Conservation (phyloP, 805 yeast species). For the Saccharomycopsis sp. region DNA sequence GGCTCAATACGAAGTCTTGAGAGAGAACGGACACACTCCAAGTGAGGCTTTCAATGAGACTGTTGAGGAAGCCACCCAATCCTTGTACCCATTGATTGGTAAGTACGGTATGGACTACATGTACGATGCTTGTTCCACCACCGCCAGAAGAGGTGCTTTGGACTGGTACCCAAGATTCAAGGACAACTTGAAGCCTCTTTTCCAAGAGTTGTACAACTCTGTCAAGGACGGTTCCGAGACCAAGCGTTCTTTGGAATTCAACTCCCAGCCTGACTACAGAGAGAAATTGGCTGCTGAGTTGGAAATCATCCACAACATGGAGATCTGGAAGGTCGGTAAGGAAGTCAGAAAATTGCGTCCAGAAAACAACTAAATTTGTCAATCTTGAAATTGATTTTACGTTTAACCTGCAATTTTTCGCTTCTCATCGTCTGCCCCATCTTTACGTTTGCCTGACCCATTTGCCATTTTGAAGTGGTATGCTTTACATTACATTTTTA, state of each 20-base stretch:
- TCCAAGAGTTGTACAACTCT: conserved; percentile 90
- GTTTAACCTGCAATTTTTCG: neutral
- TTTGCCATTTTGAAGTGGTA: neutral
- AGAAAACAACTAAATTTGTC: conserved; percentile 72
- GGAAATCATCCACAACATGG: conserved; percentile 89
- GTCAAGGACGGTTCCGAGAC: conserved; percentile 97
- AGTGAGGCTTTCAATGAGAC: conserved; percentile 99
- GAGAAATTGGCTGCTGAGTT: conserved; percentile 92
- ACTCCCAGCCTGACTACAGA: conserved; percentile 97
- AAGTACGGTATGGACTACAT: conserved; percentile 99
- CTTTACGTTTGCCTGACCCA: neutral
- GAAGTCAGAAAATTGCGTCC: conserved; percentile 99
- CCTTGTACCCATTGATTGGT: conserved; percentile 97
- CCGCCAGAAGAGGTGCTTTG: conserved; percentile 99
- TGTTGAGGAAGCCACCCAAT: conserved; percentile 99
- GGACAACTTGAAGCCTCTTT: conserved; percentile 97
- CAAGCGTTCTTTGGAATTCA: conserved; percentile 95
- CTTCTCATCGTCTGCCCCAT: neutral
- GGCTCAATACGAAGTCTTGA: conserved; percentile 98
- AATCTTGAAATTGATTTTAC: neutral
- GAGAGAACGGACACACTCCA: conserved; percentile 99
- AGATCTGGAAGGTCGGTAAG: conserved; percentile 99
- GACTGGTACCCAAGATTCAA: conserved; percentile 99
- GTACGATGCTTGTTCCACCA: conserved; percentile 99
- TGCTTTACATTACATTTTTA: neutral